Evolutionary conservation across 257 asterid genomes (phyloP).

Genomic region (Apocynum venetum): DNA sequence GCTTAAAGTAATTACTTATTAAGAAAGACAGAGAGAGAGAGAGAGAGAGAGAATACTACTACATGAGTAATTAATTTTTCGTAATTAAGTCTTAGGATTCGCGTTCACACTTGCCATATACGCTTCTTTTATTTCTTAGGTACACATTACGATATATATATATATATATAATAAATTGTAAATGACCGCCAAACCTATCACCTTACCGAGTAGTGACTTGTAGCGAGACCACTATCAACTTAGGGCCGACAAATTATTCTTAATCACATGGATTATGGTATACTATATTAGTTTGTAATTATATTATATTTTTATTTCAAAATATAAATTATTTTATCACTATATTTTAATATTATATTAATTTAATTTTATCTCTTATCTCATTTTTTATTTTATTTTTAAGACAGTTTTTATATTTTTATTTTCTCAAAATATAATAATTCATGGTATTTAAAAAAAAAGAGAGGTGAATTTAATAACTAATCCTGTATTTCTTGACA

Average conservation of each 20-base stretch:
- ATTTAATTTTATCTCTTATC: no score
- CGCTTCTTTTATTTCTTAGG: not conserved
- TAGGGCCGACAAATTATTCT: slow-evolving; percentile 6
- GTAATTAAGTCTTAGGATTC: slow-evolving; percentile 11
- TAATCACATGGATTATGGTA: not conserved
- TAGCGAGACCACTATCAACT: not conserved
- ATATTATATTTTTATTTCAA: no score
- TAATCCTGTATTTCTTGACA: no score
- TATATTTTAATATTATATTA: no score
- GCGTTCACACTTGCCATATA: not conserved
- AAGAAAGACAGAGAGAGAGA: not conserved
- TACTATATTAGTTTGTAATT: no score
- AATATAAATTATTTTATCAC: no score
- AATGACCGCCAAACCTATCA: slow-evolving; percentile 1
- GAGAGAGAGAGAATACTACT: slow-evolving; percentile 1
- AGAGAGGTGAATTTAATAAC: no score
- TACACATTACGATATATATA: not conserved
- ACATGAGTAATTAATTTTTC: slow-evolving; percentile 3
- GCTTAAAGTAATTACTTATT: not conserved
- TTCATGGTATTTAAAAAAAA: no score
- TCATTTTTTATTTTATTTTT: no score
- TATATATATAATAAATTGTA: not conserved
- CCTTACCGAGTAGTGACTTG: not conserved
- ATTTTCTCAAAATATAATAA: no score
- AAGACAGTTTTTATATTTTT: no score